Percentiles rank a stretch among this genome's conserved stretches.
These are phyloP conservation scores for Globisporangium barbulae DNA, from an alignment of 352 stramenopile species.

Conservation along the genomic window DNA sequence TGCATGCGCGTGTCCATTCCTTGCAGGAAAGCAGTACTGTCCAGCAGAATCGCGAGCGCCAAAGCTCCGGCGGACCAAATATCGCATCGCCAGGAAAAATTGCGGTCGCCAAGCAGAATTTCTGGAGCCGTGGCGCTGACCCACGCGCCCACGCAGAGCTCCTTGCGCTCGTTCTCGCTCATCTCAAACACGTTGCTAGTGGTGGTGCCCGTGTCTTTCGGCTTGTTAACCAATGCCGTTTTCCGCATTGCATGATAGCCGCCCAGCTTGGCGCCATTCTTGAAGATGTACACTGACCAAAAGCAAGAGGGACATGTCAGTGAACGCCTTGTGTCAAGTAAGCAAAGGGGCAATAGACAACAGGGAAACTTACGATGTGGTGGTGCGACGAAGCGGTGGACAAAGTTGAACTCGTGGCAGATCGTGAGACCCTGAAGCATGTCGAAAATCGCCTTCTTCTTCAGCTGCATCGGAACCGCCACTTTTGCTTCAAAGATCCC, in stretches of 20 bases:
- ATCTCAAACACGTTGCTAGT: slow-evolving; percentile 47
- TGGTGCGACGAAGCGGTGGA: slow-evolving; percentile 74
- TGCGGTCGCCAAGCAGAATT: slow-evolving; percentile 61
- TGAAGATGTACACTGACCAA: slow-evolving; percentile 62
- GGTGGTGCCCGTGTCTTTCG: slow-evolving; percentile 18
- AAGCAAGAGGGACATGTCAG: slow-evolving; percentile 1
- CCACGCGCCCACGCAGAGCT: slow-evolving; percentile 64
- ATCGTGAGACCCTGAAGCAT: slow-evolving; percentile 54
- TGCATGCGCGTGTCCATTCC: slow-evolving; percentile 60
- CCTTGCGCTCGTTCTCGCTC: slow-evolving; percentile 76
- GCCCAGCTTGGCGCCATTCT: slow-evolving; percentile 57
- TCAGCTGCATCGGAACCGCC: slow-evolving; percentile 34
- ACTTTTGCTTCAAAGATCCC: slow-evolving; percentile 67
- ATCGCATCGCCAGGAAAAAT: slow-evolving; percentile 70
- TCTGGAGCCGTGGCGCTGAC: slow-evolving; percentile 67
- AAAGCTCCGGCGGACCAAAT: slow-evolving; percentile 77
- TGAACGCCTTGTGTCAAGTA: not conserved
- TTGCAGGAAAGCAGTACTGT: slow-evolving; percentile 60
- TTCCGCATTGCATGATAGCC: slow-evolving; percentile 73
- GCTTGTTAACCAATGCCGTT: slow-evolving; percentile 25
- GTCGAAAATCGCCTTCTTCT: slow-evolving; percentile 72
- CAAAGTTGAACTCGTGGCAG: slow-evolving; percentile 69
- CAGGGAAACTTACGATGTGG: slow-evolving; percentile 38
- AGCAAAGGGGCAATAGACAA: not conserved
- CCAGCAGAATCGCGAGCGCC: slow-evolving; percentile 58